Percentiles rank a stretch among this genome's conserved stretches.
phyloP scores from a whole-genome alignment of 108 stramenopile genomes.

The Poteriospumella lacustris region DNA sequence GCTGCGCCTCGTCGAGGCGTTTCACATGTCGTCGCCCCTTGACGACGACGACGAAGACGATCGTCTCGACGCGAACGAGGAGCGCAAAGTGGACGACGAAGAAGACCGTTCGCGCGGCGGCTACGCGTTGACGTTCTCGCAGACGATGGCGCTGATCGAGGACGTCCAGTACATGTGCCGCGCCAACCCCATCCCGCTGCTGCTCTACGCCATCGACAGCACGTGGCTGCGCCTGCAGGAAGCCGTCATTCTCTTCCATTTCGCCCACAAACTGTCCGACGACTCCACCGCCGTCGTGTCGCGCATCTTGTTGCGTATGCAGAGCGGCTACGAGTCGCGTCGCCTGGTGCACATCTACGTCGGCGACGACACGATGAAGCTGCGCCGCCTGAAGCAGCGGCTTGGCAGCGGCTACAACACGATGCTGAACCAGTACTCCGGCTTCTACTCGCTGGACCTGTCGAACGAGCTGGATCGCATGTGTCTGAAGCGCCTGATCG shows the following conservation, averaged over 20 bases:
- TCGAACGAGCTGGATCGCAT: neutral
- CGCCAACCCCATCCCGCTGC: neutral
- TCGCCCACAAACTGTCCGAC: neutral
- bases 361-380: neutral
- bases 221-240: neutral
- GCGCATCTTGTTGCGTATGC: neutral
- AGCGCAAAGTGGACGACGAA: too few relatives aligned
- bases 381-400: neutral
- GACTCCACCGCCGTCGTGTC: neutral
- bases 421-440: neutral
- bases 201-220: neutral
- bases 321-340: neutral
- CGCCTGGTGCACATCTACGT: neutral
- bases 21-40: too few relatives aligned
- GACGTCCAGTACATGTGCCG: too few relatives aligned
- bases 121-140: too few relatives aligned
- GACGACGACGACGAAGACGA: too few relatives aligned
- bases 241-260: neutral
- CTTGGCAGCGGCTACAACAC: neutral
- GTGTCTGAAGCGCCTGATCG: neutral
- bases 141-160: too few relatives aligned
- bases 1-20: too few relatives aligned
- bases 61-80: too few relatives aligned
- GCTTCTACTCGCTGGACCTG: slow-evolving; percentile 2
- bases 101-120: too few relatives aligned